Evolutionary conservation across 1,284 basidiomycete genomes (phyloP), one percentile per base, ranked within the genome.

Genomic region (Apiotrichum akiyoshidainum): DNA sequence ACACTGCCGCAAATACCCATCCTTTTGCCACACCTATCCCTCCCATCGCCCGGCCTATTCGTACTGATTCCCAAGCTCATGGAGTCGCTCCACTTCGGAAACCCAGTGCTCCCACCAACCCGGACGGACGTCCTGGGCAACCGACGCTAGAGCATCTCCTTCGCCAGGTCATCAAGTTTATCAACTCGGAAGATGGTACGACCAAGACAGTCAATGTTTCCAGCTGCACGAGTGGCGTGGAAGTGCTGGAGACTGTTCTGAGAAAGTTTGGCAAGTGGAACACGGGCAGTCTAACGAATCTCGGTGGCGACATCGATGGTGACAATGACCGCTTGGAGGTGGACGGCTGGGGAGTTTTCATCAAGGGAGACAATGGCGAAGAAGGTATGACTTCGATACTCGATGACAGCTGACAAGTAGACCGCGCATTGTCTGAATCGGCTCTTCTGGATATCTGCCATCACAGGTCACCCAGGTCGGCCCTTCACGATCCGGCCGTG

Each of bases 381-480:
- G 76, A 80, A 58, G 83, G 88, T 87, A 67, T 61, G 83, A 72
- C 8, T 3, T 46, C 9, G 26, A 12, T 13, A 5, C 11, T 13
- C 6, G 26, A 33, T n/a, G 46, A 44, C 52, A 12, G 54, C 47
- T 13, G 19, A 39, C 2, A 8, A n/a, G 19, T 52, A 86, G 88
- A 81, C 44, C 84, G 84, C 66, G 84, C 89, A 0, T 78, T 97
- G n/a, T 88, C 86, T 12, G 92, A 95, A 72, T 83, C 83, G 4
- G 89, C 93, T 68, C 80, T 99, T 0, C 80, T 96, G 58, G 83
- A 86, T 1, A 86, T 98, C 40, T 97, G 94, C 70, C 88, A 90
- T 57, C 84, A 89, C 8, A 86, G 89, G 66, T 86, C 88, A 10
- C 85, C 86, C 22, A 55, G 37, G 16, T 35, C 52, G 1, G 49